A percentile compares a stretch with the other conserved stretches of the same genome.
These are phyloP conservation scores for Hansenula lynferdii DNA, from an alignment of 1,139 yeast genomes.

Conservation along the genomic window DNA sequence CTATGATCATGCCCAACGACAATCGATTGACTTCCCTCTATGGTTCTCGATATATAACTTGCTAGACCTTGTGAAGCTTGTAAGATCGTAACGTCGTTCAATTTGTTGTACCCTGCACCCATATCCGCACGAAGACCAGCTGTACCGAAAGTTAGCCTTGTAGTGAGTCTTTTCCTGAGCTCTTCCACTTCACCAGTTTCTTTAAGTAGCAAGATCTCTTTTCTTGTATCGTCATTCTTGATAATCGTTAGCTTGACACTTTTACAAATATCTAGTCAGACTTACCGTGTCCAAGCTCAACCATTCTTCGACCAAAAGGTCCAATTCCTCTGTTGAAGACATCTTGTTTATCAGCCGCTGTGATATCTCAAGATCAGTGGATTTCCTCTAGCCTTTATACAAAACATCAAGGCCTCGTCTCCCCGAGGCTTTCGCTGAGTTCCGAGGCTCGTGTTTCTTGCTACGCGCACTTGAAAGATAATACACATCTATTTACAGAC, in stretches of 20 bases:
- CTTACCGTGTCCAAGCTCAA: no score
- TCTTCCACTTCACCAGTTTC: conserved; percentile 34
- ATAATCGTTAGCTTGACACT: neutral
- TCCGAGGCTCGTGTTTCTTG: no score
- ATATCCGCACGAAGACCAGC: conserved; percentile 85
- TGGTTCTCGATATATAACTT: conserved; percentile 41
- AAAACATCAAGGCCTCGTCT: no score
- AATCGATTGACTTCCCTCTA: conserved; percentile 37
- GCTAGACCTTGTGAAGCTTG: conserved; percentile 95
- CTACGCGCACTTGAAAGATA: no score
- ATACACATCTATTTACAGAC: no score
- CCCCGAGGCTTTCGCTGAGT: no score
- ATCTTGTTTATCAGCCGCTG: no score
- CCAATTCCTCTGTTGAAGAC: no score
- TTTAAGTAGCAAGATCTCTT: conserved; percentile 50
- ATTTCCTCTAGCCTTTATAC: no score
- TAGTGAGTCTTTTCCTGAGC: conserved; percentile 41
- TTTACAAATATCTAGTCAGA: no score
- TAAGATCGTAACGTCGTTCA: conserved; percentile 85
- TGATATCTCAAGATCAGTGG: no score
- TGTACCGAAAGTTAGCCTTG: conserved; percentile 78
- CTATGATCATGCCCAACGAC: conserved; percentile 95
- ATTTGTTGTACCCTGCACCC: conserved; percentile 87
- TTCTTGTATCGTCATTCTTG: conserved; percentile 46
- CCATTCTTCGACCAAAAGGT: no score